Evolutionary conservation across 768 basidiomycete species (phyloP).

Genomic region (Kockovaella imperatae): DNA sequence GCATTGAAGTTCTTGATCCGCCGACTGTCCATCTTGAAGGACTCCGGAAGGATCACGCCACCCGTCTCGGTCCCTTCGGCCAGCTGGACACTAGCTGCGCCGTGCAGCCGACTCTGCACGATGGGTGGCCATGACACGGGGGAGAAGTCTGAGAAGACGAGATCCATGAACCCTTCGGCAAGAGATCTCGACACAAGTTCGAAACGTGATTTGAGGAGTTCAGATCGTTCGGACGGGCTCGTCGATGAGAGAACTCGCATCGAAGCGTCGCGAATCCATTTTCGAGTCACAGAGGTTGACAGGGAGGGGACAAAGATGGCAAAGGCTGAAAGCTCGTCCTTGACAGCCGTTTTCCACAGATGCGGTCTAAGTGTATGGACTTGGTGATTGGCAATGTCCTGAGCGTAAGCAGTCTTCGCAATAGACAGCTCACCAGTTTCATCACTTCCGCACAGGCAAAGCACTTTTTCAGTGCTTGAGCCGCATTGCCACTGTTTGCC

Average conservation of each 20-base stretch:
- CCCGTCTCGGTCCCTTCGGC: slow-evolving; percentile 17
- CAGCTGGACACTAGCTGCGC: slow-evolving; percentile 21
- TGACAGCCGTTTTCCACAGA: slow-evolving; percentile 67
- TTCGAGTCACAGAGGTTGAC: slow-evolving; percentile 49
- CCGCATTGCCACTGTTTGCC: slow-evolving; percentile 60
- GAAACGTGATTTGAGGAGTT: slow-evolving; percentile 47
- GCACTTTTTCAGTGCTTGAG: slow-evolving; percentile 69
- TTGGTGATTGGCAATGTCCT: slow-evolving; percentile 97
- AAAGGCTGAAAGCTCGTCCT: slow-evolving; percentile 72
- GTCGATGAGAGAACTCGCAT: slow-evolving; percentile 7
- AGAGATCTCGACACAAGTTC: slow-evolving; percentile 25
- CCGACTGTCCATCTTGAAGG: slow-evolving; percentile 24
- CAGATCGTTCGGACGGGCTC: slow-evolving; percentile 39
- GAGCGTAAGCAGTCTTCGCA: not conserved
- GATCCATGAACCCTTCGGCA: slow-evolving; percentile 46
- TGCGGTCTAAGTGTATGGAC: slow-evolving; percentile 86
- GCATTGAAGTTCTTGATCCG: slow-evolving; percentile 39
- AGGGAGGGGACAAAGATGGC: slow-evolving; percentile 16
- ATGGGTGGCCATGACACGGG: slow-evolving; percentile 37
- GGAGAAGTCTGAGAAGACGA: slow-evolving; percentile 52
- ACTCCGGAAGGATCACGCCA: slow-evolving; percentile 39
- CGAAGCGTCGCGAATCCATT: slow-evolving; percentile 58
- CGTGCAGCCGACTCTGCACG: slow-evolving; percentile 29
- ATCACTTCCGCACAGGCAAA: slow-evolving; percentile 88
- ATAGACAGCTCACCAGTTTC: slow-evolving; percentile 66